Percentiles rank a stretch among this genome's conserved stretches.
Evolutionary conservation across 441 rosid species (phyloP).

Genomic region (Corymbia calophylla): DNA sequence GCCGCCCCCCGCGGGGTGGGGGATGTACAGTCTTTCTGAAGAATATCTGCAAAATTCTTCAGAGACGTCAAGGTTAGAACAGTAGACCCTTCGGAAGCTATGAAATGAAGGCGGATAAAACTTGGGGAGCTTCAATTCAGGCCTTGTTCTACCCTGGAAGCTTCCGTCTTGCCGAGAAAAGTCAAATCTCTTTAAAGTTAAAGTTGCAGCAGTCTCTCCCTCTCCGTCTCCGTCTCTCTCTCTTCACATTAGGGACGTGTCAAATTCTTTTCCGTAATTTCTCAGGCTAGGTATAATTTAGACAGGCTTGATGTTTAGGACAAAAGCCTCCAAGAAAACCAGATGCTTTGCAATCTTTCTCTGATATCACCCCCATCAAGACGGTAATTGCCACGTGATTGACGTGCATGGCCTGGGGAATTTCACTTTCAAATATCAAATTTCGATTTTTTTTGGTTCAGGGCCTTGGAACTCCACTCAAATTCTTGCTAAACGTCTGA

Average conservation of each 20-base stretch:
- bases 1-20: background rate
- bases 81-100: background rate
- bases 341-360: background rate
- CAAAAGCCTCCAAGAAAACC: background rate
- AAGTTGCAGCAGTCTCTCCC: background rate
- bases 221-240: background rate
- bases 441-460: background rate
- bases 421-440: background rate
- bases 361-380: background rate
- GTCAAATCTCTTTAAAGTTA: background rate
- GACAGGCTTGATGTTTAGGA: background rate
- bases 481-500: background rate
- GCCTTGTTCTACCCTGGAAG: background rate
- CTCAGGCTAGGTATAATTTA: background rate
- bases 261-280: background rate
- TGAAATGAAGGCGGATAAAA: background rate
- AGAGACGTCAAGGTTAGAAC: background rate
- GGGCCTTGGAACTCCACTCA: background rate
- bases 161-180: background rate
- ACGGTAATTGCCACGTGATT: background rate
- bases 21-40: background rate
- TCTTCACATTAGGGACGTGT: background rate
- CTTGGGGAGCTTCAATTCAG: background rate
- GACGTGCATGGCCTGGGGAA: background rate
- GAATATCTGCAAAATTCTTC: background rate